Base-by-base conservation (phyloP, 345 rosid species). In the Streptanthus diversifolius region DNA sequence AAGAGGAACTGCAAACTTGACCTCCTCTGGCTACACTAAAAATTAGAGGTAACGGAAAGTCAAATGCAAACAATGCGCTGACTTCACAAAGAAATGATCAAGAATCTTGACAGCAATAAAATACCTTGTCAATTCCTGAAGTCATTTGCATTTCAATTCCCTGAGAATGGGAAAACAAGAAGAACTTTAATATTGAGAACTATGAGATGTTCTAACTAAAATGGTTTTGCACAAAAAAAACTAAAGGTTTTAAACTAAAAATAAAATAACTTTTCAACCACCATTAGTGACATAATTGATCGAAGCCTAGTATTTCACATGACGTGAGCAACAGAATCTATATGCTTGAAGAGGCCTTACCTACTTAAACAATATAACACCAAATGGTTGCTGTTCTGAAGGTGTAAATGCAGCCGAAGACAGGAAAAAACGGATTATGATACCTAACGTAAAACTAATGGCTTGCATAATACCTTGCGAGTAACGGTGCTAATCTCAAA, bases 1-100 rank as follows among this genome's bases (percentile, higher is more conserved):
- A 67, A 95, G 79, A 70, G 98, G 99, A 71, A 95, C 97, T 44
- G 96, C 79, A 83, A 95, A 90, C 80, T 82, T 95, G 14, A 95
- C 99, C 80, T 95, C 99, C 80, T 85, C 97, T 77, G 87, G 83
- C 99, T 95, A 87, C 87, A 53, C 86, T 80, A 91, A 82, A 83
- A 79, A 36, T 79, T 79, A 89, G 75, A 71, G 85, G 90, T 82
- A 85, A 30, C 18, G 22, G 74, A 49, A 49, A 40, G 63, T 60
- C 40, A 75, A 25, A 75, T 51, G 63, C 79, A 41, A 21, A 67
- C 37, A 40, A 45, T 40, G 56, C 0, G 6, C 29, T 24, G 45
- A 67, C 33, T 32, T 59, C 36, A 24, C 17, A 39, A 5, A 64
- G n/a, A 76, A 69, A 48, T 19, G n/a, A 37, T 32, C 8, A 80